Base-by-base conservation (phyloP, 164 flowering plant genomes). In the Santalum album region DNA sequence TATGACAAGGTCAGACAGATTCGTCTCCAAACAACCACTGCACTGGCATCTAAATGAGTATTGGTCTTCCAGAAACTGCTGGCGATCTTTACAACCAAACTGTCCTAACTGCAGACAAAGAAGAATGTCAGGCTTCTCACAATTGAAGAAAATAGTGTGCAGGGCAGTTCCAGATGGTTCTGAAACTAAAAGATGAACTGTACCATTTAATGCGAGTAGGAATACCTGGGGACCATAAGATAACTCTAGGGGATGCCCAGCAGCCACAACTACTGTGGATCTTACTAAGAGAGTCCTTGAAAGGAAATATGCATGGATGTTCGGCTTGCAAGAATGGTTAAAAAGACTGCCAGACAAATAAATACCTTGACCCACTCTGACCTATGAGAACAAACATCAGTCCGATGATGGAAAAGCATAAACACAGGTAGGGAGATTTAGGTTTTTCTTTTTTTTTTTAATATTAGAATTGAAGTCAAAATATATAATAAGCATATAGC, bases 141-240 rank as follows among this genome's bases (percentile, higher is more conserved):
- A 38, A 38, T 38, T n/a, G n/a, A n/a, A n/a, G n/a, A n/a, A n/a
- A n/a, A n/a, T n/a, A n/a, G n/a, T n/a, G n/a, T n/a, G n/a, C n/a
- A n/a, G n/a, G n/a, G n/a, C n/a, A n/a, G n/a, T n/a, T n/a, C n/a
- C n/a, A n/a, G n/a, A n/a, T n/a, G n/a, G n/a, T 38, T 29, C 9
- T 9, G 14, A 38, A 38, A 9, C 17, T 3, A 3, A 38, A 3
- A 38, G 17, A 38, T 23, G 55, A 16, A 32, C n/a, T n/a, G n/a
- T 49, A 23, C n/a, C 16, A 29, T 17, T 42, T 27, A 23, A 12
- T 17, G 39, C 17, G 26, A 42, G 42, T 26, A 12, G 12, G 10
- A 40, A 46, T 78, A 83, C 97, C 92, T 87, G 89, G 34, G 98
- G 96, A 53, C 98, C 98, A 71, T 90, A 90, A 40, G 98, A 87